Conservation (phyloP, 1,139 yeast species). For the Candida sp. region DNA sequence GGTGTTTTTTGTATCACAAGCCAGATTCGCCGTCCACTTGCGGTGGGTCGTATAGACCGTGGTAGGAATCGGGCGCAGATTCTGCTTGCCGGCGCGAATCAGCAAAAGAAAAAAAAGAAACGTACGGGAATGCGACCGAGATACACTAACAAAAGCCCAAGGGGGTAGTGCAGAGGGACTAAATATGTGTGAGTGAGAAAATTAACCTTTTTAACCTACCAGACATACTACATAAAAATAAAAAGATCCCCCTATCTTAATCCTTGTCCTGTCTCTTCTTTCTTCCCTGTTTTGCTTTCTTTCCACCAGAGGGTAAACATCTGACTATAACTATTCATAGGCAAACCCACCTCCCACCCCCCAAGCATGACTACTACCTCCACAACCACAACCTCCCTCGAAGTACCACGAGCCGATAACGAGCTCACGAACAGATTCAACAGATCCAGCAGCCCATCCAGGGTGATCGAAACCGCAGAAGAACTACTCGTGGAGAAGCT, state of each 20-base stretch:
- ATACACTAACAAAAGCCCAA: neutral
- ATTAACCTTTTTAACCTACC: neutral
- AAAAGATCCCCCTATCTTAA: neutral
- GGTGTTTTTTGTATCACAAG: too few species aligned
- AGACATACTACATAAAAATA: neutral
- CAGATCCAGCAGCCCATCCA: conserved; percentile 1
- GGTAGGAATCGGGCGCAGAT: too few species aligned
- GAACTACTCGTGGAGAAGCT: conserved; percentile 54
- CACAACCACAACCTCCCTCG: neutral
- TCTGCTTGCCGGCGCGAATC: too few species aligned
- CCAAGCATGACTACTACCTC: neutral
- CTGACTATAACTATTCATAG: neutral
- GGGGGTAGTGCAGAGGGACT: too few species aligned
- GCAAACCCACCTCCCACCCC: neutral
- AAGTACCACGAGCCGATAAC: neutral
- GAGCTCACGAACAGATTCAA: neutral
- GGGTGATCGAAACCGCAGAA: conserved; percentile 31
- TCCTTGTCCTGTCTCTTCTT: neutral
- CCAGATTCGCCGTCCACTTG: too few species aligned
- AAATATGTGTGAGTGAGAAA: neutral
- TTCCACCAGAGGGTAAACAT: too few species aligned
- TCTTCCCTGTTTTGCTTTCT: too few species aligned
- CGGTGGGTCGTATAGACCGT: too few species aligned
- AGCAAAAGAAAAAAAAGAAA: neutral
- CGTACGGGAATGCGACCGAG: neutral